Conservation (phyloP, 164 flowering plant genomes). For the Magnolia changhungtana region DNA sequence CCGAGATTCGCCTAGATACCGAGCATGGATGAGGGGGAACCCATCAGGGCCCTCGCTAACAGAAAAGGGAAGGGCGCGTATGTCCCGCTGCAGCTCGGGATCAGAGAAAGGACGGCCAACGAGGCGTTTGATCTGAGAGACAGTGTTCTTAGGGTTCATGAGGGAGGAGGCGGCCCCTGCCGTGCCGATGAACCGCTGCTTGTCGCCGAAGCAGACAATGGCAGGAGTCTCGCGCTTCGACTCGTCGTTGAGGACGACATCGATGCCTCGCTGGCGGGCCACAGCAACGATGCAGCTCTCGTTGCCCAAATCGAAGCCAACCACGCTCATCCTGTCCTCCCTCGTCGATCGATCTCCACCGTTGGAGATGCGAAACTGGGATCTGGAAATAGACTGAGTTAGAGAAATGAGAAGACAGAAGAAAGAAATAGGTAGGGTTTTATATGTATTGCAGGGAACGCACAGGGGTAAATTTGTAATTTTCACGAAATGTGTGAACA, state of each 20-base stretch:
- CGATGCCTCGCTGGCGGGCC: constrained; percentile 85
- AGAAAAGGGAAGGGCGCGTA: constrained; percentile 57
- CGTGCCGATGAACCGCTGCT: constrained; percentile 85
- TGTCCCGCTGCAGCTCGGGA: constrained; percentile 76
- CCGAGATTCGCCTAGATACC: constrained; percentile 65
- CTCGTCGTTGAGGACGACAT: constrained; percentile 90
- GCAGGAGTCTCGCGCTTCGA: constrained; percentile 93
- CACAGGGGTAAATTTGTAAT: neutral
- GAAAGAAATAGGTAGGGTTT: neutral
- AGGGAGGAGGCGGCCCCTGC: constrained; percentile 83
- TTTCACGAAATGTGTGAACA: too few species aligned
- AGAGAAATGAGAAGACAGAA: neutral
- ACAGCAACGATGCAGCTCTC: constrained; percentile 89
- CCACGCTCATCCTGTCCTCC: constrained; percentile 67
- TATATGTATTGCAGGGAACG: neutral
- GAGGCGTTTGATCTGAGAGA: constrained; percentile 77
- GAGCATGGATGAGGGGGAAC: constrained; percentile 66
- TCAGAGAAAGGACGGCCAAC: constrained; percentile 72
- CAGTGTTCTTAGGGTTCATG: constrained; percentile 83
- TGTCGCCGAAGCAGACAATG: constrained; percentile 84
- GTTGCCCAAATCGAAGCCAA: constrained; percentile 88
- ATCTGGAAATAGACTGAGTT: neutral
- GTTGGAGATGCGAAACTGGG: neutral
- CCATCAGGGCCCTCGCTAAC: constrained; percentile 95
- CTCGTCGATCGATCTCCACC: too few species aligned